Conservation (phyloP, 192 early-diverging fungal genomes). For the Coemansia sp. region DNA sequence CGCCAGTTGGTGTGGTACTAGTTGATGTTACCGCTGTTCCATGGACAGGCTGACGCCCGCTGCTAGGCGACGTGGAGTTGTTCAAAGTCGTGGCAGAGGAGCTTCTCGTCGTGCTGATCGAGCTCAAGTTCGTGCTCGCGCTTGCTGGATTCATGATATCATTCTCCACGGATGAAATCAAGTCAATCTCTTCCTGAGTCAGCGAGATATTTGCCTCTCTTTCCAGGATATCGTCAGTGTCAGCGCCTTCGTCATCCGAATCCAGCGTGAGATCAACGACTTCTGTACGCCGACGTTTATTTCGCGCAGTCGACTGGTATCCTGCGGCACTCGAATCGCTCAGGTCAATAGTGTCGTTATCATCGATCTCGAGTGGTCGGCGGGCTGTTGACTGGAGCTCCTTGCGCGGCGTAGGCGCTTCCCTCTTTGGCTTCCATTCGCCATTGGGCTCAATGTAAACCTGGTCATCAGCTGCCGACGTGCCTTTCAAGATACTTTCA, state of each 20-base stretch:
- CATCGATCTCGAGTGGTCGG: conserved; percentile 13
- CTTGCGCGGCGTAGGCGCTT: conserved; percentile 39
- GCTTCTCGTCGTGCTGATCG: not conserved
- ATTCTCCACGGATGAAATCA: conserved; percentile 19
- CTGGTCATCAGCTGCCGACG: conserved; percentile 33
- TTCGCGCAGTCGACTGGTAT: not conserved
- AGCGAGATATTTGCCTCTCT: conserved; percentile 9
- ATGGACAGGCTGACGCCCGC: not conserved
- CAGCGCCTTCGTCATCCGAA: conserved; percentile 17
- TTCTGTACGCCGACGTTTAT: conserved; percentile 55
- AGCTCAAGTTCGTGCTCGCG: not conserved
- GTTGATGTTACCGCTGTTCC: not conserved
- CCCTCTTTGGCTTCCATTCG: conserved; percentile 35
- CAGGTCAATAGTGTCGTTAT: conserved; percentile 24
- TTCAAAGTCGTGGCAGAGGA: not conserved
- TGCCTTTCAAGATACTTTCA: conserved; percentile 39
- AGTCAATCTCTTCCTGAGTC: conserved; percentile 41
- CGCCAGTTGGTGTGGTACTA: not conserved
- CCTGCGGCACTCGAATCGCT: conserved; percentile 19
- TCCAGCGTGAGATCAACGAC: conserved; percentile 67
- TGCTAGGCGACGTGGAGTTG: not conserved
- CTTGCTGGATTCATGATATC: not conserved
- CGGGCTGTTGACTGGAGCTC: conserved; percentile 17
- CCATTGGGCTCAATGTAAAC: conserved; percentile 43
- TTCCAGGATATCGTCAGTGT: conserved; percentile 9